These are phyloP conservation scores for Amylocystis lapponica DNA, from an alignment of 768 basidiomycete species.

Conservation along the genomic window DNA sequence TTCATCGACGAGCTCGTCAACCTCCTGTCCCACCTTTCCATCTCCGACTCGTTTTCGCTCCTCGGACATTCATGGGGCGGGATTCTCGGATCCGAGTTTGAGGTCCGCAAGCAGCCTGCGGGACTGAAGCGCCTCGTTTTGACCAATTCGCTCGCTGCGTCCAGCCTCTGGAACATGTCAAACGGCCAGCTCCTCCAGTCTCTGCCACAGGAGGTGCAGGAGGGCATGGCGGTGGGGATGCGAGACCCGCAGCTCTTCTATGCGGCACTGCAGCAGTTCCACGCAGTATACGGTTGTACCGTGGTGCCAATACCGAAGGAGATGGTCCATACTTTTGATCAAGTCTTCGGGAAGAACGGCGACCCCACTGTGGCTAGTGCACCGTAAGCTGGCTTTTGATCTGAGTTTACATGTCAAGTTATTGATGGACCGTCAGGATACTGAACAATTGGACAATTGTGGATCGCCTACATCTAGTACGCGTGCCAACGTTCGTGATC, in stretches of 20 bases:
- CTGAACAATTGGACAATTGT: conserved; percentile 22
- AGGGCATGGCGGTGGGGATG: conserved; percentile 38
- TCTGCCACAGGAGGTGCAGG: conserved; percentile 33
- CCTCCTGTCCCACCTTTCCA: conserved; percentile 34
- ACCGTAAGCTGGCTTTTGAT: conserved; percentile 5
- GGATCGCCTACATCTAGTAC: conserved; percentile 18
- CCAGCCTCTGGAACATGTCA: conserved; percentile 33
- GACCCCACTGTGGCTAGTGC: conserved; percentile 40
- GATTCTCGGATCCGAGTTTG: conserved; percentile 38
- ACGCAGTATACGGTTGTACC: conserved; percentile 35
- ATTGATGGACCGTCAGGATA: conserved; percentile 7
- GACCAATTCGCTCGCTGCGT: conserved; percentile 37
- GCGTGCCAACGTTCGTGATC: conserved; percentile 21
- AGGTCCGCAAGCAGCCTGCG: conserved; percentile 29
- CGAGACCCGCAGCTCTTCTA: conserved; percentile 36
- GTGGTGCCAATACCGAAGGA: conserved; percentile 37
- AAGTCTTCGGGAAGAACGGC: conserved; percentile 23
- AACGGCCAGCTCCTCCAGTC: conserved; percentile 33
- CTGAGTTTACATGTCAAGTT: neutral
- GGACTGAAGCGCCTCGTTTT: conserved; percentile 43
- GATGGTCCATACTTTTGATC: conserved; percentile 27
- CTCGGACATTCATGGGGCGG: conserved; percentile 58
- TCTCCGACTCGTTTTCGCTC: conserved; percentile 35
- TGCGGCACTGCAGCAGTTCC: conserved; percentile 34
- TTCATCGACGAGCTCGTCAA: conserved; percentile 50